Percentiles rank a stretch among this genome's conserved stretches.
Conservation (phyloP, 2,329 filamentous ascomycete species). For the Alternaria dauci region DNA sequence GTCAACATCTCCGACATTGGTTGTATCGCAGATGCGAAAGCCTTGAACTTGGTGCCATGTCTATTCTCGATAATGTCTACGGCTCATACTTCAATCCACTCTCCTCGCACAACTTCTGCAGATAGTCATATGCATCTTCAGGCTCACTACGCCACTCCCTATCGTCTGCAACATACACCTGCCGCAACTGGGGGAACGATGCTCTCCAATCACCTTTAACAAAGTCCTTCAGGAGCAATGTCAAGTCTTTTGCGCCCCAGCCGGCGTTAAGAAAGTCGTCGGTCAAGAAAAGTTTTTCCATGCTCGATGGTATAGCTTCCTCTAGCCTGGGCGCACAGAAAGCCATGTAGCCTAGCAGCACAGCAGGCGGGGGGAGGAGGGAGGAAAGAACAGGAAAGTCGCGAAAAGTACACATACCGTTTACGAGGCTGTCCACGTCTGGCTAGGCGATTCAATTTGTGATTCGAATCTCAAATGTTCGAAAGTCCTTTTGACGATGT, state of each 20-base stretch:
- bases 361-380: not conserved
- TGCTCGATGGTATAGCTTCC: not conserved
- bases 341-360: not conserved
- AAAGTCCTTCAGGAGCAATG: not conserved
- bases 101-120: not conserved
- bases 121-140: not conserved
- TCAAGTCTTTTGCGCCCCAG: not conserved
- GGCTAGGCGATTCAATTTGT: not conserved
- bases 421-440: not conserved
- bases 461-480: not conserved
- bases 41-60: not conserved
- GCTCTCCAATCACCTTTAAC: not conserved
- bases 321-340: not conserved
- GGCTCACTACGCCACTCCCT: not conserved
- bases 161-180: not conserved
- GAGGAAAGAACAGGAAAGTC: not conserved
- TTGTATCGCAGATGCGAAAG: not conserved
- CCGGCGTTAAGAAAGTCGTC: not conserved
- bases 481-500: not conserved
- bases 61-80: not conserved
- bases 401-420: not conserved
- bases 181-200: not conserved
- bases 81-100: not conserved
- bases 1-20: not conserved
- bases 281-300: not conserved